Percentiles rank a stretch among this genome's conserved stretches.
Evolutionary conservation across 306 rosid species (phyloP).

Genomic region (Prunus salicina): DNA sequence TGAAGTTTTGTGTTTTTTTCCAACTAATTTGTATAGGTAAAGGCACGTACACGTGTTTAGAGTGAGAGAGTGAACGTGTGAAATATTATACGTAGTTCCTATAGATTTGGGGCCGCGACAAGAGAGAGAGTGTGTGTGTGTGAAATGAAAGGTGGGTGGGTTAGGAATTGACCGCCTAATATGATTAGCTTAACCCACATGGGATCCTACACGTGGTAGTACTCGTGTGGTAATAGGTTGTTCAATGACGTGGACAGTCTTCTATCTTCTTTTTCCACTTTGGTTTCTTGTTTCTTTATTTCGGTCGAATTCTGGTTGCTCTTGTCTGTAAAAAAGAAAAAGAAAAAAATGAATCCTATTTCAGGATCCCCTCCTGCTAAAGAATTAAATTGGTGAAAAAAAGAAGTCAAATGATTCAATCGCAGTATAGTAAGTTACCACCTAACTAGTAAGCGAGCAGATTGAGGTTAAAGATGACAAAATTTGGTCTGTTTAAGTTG

Average conservation of each 20-base stretch:
- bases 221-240: slow-evolving; percentile 1
- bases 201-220: slow-evolving; percentile 31
- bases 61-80: no score
- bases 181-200: slow-evolving; percentile 30
- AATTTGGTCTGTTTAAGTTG: background rate
- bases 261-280: background rate
- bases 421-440: no score
- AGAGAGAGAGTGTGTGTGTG: background rate
- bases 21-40: no score
- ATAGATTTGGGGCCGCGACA: background rate
- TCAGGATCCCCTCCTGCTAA: background rate
- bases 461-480: background rate
- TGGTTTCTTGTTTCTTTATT: background rate
- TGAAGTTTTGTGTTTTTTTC: no score
- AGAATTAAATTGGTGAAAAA: no score
- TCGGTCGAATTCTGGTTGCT: background rate
- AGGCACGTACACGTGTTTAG: no score
- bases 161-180: slow-evolving; percentile 18
- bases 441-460: background rate
- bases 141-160: background rate
- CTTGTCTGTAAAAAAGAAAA: background rate
- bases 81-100: no score
- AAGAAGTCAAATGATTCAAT: no score
- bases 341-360: background rate
- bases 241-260: slow-evolving; percentile 18